These are phyloP conservation scores for Toxoplasma gondii DNA, from an alignment of 169 alveolate genomes.

Conservation along the genomic window DNA sequence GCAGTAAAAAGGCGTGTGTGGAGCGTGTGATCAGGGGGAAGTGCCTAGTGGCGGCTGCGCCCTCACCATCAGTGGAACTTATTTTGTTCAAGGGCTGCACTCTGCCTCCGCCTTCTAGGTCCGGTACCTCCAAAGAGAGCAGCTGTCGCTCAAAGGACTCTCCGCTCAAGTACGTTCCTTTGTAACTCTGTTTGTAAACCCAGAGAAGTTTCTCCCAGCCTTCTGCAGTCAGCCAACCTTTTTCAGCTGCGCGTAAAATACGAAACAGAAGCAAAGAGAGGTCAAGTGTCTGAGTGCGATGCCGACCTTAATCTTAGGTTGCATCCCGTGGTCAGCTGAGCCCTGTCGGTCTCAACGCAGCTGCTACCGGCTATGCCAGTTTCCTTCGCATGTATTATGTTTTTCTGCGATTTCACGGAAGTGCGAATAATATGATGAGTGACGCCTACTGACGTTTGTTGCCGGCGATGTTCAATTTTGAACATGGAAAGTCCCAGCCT, in stretches of 20 bases:
- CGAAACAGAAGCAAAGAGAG: background rate
- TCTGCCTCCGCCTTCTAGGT: slow-evolving; percentile 37
- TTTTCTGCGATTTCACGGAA: background rate
- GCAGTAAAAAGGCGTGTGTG: too few species aligned
- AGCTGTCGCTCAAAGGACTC: slow-evolving; percentile 3
- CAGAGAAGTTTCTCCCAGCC: slow-evolving; percentile 44
- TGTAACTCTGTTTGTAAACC: slow-evolving; percentile 7
- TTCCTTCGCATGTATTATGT: background rate
- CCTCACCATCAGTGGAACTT: background rate
- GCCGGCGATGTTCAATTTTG: background rate
- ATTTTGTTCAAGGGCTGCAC: background rate
- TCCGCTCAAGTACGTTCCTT: slow-evolving; percentile 3
- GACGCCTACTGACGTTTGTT: background rate
- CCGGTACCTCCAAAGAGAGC: slow-evolving; percentile 48
- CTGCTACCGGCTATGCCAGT: background rate
- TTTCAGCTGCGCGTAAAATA: slow-evolving; percentile 7
- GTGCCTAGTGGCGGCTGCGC: background rate
- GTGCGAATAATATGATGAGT: too few species aligned
- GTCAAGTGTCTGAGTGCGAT: background rate
- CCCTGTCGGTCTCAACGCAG: background rate
- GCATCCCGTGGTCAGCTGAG: too few species aligned
- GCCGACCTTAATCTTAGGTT: background rate
- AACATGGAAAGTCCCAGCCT: background rate
- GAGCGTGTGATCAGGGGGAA: too few species aligned
- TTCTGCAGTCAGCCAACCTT: slow-evolving; percentile 41